These are phyloP conservation scores for Rhododendron molle DNA, from an alignment of 148 eudicot species.

Conservation along the genomic window DNA sequence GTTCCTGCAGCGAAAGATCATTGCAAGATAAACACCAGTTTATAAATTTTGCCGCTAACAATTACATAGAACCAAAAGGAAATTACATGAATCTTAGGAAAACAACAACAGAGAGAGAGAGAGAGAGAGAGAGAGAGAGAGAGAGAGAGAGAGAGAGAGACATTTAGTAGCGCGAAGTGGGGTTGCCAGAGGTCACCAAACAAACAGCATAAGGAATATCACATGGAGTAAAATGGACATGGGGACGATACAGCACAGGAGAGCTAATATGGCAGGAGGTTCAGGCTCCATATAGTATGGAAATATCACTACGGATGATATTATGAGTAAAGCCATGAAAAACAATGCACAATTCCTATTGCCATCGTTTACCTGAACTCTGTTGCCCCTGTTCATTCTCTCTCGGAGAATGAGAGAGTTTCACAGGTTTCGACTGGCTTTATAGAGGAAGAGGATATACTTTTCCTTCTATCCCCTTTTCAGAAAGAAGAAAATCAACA, in stretches of 20 bases:
- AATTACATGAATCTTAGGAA: neutral
- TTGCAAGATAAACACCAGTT: neutral
- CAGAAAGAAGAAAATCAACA: neutral
- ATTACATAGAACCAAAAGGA: neutral
- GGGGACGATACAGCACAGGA: constrained; percentile 19
- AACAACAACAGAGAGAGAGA: neutral
- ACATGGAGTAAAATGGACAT: constrained; percentile 12
- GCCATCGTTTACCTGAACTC: neutral
- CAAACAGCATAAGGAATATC: constrained; percentile 13
- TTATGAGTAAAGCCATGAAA: constrained; percentile 20
- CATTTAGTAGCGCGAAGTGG: neutral
- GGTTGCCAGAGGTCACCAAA: constrained; percentile 12
- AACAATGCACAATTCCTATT: constrained; percentile 9
- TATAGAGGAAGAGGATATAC: neutral
- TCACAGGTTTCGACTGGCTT: neutral
- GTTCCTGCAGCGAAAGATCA: neutral
- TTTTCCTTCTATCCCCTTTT: no score
- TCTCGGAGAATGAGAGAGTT: neutral
- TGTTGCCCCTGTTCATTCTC: neutral
- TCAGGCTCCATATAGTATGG: constrained; percentile 28
- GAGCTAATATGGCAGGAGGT: constrained; percentile 16
- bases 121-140: constrained; percentile 2
- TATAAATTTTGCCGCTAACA: neutral
- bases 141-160: neutral
- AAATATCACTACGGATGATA: constrained; percentile 16